These are phyloP conservation scores for Elsinoe perseae DNA, from an alignment of 2,329 filamentous ascomycete species.

Conservation along the genomic window DNA sequence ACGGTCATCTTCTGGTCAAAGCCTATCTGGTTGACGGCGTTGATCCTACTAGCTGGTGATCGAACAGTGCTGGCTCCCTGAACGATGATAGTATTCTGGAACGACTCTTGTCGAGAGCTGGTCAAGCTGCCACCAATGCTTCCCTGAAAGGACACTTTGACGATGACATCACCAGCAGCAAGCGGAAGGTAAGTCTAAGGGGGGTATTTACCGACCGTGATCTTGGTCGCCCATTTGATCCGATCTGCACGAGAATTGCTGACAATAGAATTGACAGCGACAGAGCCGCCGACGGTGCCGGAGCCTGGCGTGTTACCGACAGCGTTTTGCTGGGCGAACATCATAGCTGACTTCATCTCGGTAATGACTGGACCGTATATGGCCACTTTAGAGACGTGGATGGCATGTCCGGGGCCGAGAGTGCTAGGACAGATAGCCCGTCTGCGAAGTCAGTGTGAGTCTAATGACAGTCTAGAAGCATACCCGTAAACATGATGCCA, in stretches of 20 bases:
- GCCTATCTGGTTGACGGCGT: not conserved
- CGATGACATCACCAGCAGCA: not conserved
- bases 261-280: not conserved
- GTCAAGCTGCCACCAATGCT: not conserved
- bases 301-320: not conserved
- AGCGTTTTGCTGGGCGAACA: not conserved
- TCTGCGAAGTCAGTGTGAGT: too few relatives aligned
- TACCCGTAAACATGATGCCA: too few relatives aligned
- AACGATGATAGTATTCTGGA: not conserved
- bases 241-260: not conserved
- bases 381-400: not conserved
- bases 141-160: not conserved
- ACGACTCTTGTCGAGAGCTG: not conserved
- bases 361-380: not conserved
- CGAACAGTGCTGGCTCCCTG: not conserved
- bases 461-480: too few relatives aligned
- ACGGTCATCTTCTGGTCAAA: conserved; percentile 3
- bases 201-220: not conserved
- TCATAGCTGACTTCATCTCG: not conserved
- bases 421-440: not conserved
- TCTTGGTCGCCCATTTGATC: not conserved
- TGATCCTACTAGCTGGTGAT: not conserved
- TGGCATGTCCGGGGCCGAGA: not conserved
- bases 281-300: not conserved
- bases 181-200: not conserved